Base-by-base conservation (phyloP, 306 rosid species). In the Hippophae tibetana region DNA sequence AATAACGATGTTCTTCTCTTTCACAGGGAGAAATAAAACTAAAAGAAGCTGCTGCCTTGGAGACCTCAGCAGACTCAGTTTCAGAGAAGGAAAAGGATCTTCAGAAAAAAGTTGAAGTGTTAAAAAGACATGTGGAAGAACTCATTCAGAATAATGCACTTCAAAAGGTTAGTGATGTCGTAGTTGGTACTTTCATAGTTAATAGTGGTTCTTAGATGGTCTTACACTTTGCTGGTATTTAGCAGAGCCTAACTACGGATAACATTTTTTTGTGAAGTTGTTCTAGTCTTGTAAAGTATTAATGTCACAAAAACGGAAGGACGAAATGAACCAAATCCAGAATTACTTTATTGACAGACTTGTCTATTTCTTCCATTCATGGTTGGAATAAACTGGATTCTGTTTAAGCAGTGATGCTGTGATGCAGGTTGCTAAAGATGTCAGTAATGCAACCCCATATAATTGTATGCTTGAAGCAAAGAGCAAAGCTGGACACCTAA, bases 21-120 rank as follows among this genome's bases (percentile, higher is more conserved):
- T 63, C 67, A 41, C 81, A 93, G 99, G 95, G 79, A 56, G 72
- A 74, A 63, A 74, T 84, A 68, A 69, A 78, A 63, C 64, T 69
- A 47, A 88, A 82, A 70, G 97, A 93, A 84, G 72, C 66, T 50
- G 72, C 66, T 50, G 81, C 86, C 27, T 68, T 86, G 74, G 89
- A 82, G 78, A 65, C 72, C 59, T 84, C 89, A 56, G 69, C 76
- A 57, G 56, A 69, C 78, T 69, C 82, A 42, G 84, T 74, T 72
- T 53, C 64, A 74, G 78, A 80, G 70, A 86, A 84, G 80, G 95
- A 86, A 70, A 82, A 72, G 65, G 90, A 86, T 74, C 81, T 88
- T 57, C 94, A 79, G 63, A 76, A 70, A 65, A 76, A 77, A 83
- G 80, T 88, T 38, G 74, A 70, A 72, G 94, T 84, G 77, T 71